Conservation (phyloP, 2,329 filamentous ascomycete genomes). For the Aspergillus sp. region DNA sequence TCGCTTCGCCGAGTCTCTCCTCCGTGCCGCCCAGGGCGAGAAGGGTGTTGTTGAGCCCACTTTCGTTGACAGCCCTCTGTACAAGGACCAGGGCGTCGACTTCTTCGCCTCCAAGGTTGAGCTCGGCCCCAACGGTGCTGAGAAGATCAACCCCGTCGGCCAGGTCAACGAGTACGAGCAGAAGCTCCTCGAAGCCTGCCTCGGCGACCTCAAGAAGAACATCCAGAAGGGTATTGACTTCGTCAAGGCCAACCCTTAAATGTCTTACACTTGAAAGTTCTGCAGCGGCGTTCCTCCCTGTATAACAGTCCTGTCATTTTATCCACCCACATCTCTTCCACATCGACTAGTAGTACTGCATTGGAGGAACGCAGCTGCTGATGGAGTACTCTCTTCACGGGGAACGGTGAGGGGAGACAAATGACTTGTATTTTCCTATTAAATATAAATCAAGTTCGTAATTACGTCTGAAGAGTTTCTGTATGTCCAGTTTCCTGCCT, state of each 20-base stretch:
- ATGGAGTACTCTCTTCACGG: not conserved
- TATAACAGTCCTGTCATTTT: conserved; percentile 29
- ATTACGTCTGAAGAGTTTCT: conserved; percentile 7
- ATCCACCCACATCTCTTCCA: conserved; percentile 15
- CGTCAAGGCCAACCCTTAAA: conserved; percentile 58
- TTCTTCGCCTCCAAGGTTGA: conserved; percentile 97
- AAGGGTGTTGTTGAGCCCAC: conserved; percentile 94
- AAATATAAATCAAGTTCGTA: conserved; percentile 11
- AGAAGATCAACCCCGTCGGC: conserved; percentile 88
- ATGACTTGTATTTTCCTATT: conserved; percentile 11
- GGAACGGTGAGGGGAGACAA: not conserved
- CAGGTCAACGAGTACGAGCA: conserved; percentile 82
- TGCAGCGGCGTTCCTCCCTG: conserved; percentile 25
- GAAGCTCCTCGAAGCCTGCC: conserved; percentile 81
- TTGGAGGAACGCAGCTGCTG: conserved; percentile 24
- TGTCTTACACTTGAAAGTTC: conserved; percentile 17
- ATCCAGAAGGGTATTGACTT: conserved; percentile 77
- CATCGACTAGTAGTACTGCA: conserved; percentile 23
- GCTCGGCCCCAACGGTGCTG: conserved; percentile 92
- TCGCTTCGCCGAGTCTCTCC: conserved; percentile 82
- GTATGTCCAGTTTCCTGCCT: not conserved
- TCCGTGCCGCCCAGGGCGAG: conserved; percentile 89
- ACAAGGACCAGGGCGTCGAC: conserved; percentile 96
- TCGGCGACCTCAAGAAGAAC: conserved; percentile 71
- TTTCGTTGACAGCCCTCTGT: conserved; percentile 94